Evolutionary conservation across 495 filamentous ascomycete species (phyloP), one percentile per base, ranked within the genome.

Genomic region (Aspergillus campestris): DNA sequence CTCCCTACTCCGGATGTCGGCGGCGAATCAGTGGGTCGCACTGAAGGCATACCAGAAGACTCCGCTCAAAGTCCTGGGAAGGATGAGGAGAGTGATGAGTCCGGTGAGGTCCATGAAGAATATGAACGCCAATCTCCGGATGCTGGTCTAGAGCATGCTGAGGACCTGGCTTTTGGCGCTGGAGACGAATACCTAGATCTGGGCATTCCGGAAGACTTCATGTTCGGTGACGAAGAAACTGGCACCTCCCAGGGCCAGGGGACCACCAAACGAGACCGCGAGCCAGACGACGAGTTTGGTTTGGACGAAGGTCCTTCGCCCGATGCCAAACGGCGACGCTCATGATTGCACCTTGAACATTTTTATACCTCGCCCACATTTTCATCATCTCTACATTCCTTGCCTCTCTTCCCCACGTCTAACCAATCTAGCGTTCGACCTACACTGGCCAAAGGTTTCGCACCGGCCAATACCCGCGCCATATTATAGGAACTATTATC

Each of bases 111-210:
- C 33, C 24, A 59, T 43, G 42, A 54, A 38, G 39, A 44, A 18
- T 11, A 24, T 40, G 45, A 55, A 29, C 33, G 45, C 11, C 12
- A 47, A 15, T 6, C 33, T 37, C 30, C 31, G 10, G 64, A 58
- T 40, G 60, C 38, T 29, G 33, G 34, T 30, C 11, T 75, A 29
- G 66, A 74, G 39, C 66, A 67, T 8, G 66, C 70, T 29, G 71
- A 72, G 40, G 66, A 73, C 34, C 52, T 72, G 30, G 32, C 36
- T 6, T 53, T 55, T 34, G 51, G 52, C 11, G 49, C 61, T 11
- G 49, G 61, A 34, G 55, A 45, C 40, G 53, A 62, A 31, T 50
- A 59, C 39, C 34, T 57, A 35, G 56, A 60, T 40, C 41, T 61
- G 34, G 47, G 45, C 12, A 43, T 51, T 18, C 31, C 24, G 13